Base-by-base conservation (phyloP, 176 grass and related monocot species). In the Poa annua region DNA sequence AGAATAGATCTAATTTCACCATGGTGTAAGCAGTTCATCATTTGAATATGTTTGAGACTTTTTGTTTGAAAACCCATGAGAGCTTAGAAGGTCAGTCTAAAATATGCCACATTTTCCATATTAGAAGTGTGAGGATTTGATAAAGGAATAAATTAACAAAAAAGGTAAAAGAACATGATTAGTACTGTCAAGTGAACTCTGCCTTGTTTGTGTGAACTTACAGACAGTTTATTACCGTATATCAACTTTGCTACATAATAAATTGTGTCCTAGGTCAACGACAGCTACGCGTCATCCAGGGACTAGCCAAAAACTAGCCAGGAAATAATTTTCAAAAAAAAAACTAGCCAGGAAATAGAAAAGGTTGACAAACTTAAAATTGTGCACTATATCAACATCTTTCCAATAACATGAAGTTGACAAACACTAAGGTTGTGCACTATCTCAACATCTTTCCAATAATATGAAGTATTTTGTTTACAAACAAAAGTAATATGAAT, bases 1-100 rank as follows among this genome's bases (percentile, higher is more conserved):
- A 66, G 67, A 84, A 83, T 34, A 79, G 19, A 65, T 64, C 16
- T 79, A 25, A 41, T 66, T 39, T 76, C 20, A 16, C 33, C 52
- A 67, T 84, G 56, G 47, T 57, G 11, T 71, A 76, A 55, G 44
- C 42, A 60, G 83, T 48, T 81, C 19, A 41, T 1, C 34, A 72
- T 20, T 26, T 29, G 42, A 69, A 78, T 71, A 78, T 71, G 22
- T 69, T 44, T 76, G 10, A 47, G 36, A 76, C 50, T 53, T 79
- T 22, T 7, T 75, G 69, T 86, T 81, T 35, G 21, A 81, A 72
- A 81, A 45, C 20, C 61, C 47, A 76, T 47, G 12, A 54, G 24
- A 68, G 29, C 41, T 32, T 82, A 70, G n/a, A 20, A 77, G 57
- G 29, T 19, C 11, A 74, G 67, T 17, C 67, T 36, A 88, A 48